A percentile compares a stretch with the other conserved stretches of the same genome.
Evolutionary conservation across 176 grass and related monocot species (phyloP).

Genomic region (Raddia guianensis): DNA sequence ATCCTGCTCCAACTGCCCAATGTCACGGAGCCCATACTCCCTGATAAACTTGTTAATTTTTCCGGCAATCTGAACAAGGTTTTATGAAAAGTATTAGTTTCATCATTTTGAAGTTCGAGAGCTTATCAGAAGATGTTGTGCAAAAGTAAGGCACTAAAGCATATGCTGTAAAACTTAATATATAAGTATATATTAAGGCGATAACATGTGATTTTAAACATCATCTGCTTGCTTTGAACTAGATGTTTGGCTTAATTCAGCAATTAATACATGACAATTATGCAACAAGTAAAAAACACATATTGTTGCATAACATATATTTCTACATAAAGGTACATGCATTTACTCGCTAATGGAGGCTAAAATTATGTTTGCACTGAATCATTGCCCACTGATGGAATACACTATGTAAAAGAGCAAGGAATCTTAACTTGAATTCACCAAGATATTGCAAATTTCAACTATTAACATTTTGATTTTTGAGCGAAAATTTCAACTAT

Average conservation of each 20-base stretch:
- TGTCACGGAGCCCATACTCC: conserved; percentile 69
- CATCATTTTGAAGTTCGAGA: conserved; percentile 27
- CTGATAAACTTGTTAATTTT: conserved; percentile 83
- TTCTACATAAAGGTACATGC: neutral
- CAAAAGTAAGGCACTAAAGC: neutral
- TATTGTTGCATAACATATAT: neutral
- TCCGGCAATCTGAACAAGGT: conserved; percentile 82
- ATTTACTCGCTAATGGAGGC: neutral
- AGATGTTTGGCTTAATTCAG: conserved; percentile 1
- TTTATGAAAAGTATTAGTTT: neutral
- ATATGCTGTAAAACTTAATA: conserved; percentile 14
- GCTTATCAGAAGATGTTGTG: neutral
- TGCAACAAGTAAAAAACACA: neutral
- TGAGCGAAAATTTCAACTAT: neutral
- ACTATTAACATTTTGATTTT: neutral
- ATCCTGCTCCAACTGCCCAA: conserved; percentile 94
- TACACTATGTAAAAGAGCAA: neutral
- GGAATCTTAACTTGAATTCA: conserved; percentile 12
- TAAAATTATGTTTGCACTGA: neutral
- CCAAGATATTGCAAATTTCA: neutral
- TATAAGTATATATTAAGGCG: neutral
- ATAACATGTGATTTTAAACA: conserved; percentile 15
- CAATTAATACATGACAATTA: conserved; percentile 23
- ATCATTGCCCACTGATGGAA: neutral
- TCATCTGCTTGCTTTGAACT: conserved; percentile 21